phyloP scores from a whole-genome alignment of 208 protist species.

The Trypanosoma platydactyli region DNA sequence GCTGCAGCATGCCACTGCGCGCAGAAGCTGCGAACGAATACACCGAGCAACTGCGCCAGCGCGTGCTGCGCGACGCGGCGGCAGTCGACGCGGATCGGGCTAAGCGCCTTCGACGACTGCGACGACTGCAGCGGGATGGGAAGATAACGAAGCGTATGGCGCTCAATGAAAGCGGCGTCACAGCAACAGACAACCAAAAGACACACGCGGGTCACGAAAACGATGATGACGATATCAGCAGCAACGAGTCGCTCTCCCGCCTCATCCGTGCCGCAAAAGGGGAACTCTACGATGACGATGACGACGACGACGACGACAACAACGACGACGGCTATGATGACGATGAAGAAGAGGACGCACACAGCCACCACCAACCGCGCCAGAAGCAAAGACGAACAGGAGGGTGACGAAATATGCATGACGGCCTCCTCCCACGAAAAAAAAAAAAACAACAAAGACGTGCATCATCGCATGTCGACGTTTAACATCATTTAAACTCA shows the following conservation, averaged over 20 bases:
- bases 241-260: slow-evolving; percentile 29
- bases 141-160: slow-evolving; percentile 63
- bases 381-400: no score
- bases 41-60: slow-evolving; percentile 46
- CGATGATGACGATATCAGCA: slow-evolving; percentile 34
- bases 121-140: slow-evolving; percentile 62
- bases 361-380: no score
- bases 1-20: not conserved
- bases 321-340: no score
- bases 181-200: slow-evolving; percentile 17
- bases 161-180: slow-evolving; percentile 53
- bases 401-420: no score
- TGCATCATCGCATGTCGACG: no score
- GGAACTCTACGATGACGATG: slow-evolving; percentile 37
- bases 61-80: slow-evolving; percentile 43
- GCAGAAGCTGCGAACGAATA: slow-evolving; percentile 39
- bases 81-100: slow-evolving; percentile 66
- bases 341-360: no score
- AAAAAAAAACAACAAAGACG: no score
- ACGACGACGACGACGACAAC: slow-evolving; percentile 30
- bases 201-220: slow-evolving; percentile 24
- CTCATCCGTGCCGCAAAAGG: slow-evolving; percentile 35
- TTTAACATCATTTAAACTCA: no score
- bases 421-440: no score
- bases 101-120: slow-evolving; percentile 78